Conservation (phyloP, 148 eudicot species). For the Salicornia ramosissima region DNA sequence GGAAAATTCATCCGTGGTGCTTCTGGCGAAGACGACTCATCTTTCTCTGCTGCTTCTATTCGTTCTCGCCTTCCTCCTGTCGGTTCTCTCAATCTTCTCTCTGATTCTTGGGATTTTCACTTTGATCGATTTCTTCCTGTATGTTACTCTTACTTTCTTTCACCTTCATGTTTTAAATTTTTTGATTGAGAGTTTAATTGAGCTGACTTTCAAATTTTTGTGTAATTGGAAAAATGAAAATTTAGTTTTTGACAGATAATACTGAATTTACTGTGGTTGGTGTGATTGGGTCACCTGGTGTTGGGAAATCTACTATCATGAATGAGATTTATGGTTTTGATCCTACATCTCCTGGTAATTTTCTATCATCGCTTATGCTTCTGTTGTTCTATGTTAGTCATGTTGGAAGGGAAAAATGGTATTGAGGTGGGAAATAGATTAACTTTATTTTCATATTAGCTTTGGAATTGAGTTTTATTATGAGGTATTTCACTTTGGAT, state of each 20-base stretch:
- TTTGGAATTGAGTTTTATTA: neutral
- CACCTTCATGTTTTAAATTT: neutral
- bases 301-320: constrained; percentile 82
- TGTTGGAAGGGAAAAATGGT: no score
- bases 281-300: constrained; percentile 81
- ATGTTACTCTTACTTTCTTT: neutral
- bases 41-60: constrained; percentile 28
- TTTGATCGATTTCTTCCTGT: constrained; percentile 47
- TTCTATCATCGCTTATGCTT: neutral
- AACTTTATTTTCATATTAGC: neutral
- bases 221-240: neutral
- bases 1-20: constrained; percentile 50
- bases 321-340: constrained; percentile 88
- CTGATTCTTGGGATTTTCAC: constrained; percentile 83
- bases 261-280: constrained; percentile 94
- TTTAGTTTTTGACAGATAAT: constrained; percentile 87
- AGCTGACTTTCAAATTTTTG: neutral
- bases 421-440: no score
- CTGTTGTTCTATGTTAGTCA: no score
- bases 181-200: neutral
- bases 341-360: constrained; percentile 67
- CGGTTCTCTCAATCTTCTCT: constrained; percentile 76
- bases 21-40: constrained; percentile 42
- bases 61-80: constrained; percentile 76
- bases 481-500: neutral